Base-by-base conservation (phyloP, 768 basidiomycete genomes). In the Leccinum rimulosum region DNA sequence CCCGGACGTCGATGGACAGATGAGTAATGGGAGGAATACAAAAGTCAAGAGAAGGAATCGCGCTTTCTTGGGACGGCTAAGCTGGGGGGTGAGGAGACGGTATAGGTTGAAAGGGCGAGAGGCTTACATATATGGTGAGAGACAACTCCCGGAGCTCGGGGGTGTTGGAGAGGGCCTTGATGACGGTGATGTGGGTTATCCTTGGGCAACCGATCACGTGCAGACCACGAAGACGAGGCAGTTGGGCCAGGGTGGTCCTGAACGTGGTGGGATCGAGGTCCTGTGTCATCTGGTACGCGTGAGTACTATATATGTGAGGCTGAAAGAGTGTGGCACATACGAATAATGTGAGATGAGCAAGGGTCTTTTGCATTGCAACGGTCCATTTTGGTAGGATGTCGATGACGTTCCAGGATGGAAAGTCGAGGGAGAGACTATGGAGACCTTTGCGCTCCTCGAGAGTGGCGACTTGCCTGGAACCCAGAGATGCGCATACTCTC, bases 181-280 rank as follows among this genome's bases (percentile, higher is more conserved):
- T 74, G 7, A 88, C 72, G 35, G 70, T 64, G 9, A 68, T 56
- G 62, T 90, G 86, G 48, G 84, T 79, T 35, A 87, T 68, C 58
- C 82, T 82, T 6, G 79, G 70, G 68, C 89, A 91, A 4, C 76
- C 78, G 30, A 89, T 67, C 28, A 91, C 69, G 68, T 90, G 86
- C 3, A 91, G 75, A 6, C 81, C 82, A 9, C 73, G 71, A 10
- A 91, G 77, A 28, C 74, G 71, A 0, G 87, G 83, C 0, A 89
- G 75, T 7, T 82, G 75, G 15, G 66, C 52, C 10, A 90, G 70
- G 3, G 77, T 77, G 31, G 73, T 57, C 45, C 80, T 77, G 45
- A 91, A 74, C 5, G 86, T 74, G 36, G 65, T 64, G 43, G 79
- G 78, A 66, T 87, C 84, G 35, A 88, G 68, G 22, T 85, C 80